Conservation (phyloP, 2,329 filamentous ascomycete genomes). For the Cercospora janseana region DNA sequence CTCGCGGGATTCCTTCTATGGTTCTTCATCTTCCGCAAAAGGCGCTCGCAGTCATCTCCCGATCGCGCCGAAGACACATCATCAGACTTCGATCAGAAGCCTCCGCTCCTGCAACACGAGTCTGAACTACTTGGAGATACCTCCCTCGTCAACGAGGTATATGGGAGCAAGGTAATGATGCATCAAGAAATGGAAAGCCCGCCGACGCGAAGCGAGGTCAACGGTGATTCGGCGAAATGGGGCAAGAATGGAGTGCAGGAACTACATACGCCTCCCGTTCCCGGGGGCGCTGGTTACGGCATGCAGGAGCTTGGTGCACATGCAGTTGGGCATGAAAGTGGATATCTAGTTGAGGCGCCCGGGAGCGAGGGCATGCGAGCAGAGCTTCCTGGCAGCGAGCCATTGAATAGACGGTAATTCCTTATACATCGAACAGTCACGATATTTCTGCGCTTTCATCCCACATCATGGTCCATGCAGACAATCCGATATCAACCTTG, state of each 20-base stretch:
- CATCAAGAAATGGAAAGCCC: conserved; percentile 11
- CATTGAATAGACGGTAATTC: conserved; percentile 1
- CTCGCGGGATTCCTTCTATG: conserved; percentile 51
- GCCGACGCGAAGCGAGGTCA: conserved; percentile 1
- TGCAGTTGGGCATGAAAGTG: conserved; percentile 11
- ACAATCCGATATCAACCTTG: too few relatives aligned
- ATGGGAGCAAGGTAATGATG: conserved; percentile 2
- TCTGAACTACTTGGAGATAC: conserved; percentile 11
- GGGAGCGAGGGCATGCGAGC: conserved; percentile 13
- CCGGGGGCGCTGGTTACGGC: not conserved
- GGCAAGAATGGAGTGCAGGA: conserved; percentile 9
- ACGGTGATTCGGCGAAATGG: conserved; percentile 14
- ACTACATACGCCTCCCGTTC: conserved; percentile 1
- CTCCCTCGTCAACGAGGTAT: conserved; percentile 5
- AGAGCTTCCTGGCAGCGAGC: conserved; percentile 10
- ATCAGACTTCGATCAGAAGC: not conserved
- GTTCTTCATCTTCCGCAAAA: conserved; percentile 42
- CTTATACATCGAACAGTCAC: not conserved
- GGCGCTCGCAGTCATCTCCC: conserved; percentile 12
- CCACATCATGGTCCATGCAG: too few relatives aligned
- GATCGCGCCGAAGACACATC: not conserved
- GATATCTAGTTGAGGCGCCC: conserved; percentile 12
- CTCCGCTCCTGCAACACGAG: not conserved
- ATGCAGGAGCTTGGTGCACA: conserved; percentile 8
- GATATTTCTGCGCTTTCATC: too few relatives aligned